Evolutionary conservation across 2,329 filamentous ascomycete species (phyloP).

Genomic region (Zalaria obscura): DNA sequence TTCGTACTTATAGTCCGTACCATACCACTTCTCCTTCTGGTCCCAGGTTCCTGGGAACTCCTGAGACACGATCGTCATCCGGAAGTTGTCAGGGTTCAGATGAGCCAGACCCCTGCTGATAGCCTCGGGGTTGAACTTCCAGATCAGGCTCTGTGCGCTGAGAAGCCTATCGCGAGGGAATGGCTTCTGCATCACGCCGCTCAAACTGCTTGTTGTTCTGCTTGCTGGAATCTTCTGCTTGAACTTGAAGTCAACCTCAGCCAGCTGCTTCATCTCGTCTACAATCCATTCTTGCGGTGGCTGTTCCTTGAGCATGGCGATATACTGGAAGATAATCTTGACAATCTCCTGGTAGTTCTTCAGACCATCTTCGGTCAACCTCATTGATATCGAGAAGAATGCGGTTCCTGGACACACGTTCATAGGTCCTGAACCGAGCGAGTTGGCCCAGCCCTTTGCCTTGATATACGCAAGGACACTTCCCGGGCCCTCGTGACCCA

Average conservation of each 20-base stretch:
- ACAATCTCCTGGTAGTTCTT: constrained; percentile 70
- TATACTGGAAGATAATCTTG: constrained; percentile 80
- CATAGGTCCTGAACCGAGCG: constrained; percentile 62
- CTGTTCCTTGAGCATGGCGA: constrained; percentile 67
- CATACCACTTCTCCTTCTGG: constrained; percentile 91
- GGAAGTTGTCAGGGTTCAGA: constrained; percentile 78
- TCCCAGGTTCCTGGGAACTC: constrained; percentile 75
- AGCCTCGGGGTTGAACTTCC: constrained; percentile 64
- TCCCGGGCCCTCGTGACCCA: constrained; percentile 84
- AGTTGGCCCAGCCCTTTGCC: constrained; percentile 78
- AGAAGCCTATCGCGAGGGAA: constrained; percentile 77
- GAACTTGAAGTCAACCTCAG: constrained; percentile 90
- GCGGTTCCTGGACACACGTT: constrained; percentile 67
- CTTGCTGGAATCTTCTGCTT: constrained; percentile 84
- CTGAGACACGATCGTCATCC: constrained; percentile 69
- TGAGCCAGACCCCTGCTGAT: constrained; percentile 62
- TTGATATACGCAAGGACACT: constrained; percentile 87
- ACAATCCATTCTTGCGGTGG: constrained; percentile 87
- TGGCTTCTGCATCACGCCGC: constrained; percentile 81
- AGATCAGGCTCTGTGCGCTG: constrained; percentile 61
- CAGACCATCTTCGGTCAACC: constrained; percentile 72
- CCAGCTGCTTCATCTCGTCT: constrained; percentile 77
- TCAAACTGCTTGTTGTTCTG: constrained; percentile 74
- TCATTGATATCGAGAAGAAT: constrained; percentile 66
- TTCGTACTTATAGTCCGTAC: constrained; percentile 79